These are phyloP conservation scores for Acrocalymma vagum DNA, from an alignment of 2,329 filamentous ascomycete genomes.

Conservation along the genomic window DNA sequence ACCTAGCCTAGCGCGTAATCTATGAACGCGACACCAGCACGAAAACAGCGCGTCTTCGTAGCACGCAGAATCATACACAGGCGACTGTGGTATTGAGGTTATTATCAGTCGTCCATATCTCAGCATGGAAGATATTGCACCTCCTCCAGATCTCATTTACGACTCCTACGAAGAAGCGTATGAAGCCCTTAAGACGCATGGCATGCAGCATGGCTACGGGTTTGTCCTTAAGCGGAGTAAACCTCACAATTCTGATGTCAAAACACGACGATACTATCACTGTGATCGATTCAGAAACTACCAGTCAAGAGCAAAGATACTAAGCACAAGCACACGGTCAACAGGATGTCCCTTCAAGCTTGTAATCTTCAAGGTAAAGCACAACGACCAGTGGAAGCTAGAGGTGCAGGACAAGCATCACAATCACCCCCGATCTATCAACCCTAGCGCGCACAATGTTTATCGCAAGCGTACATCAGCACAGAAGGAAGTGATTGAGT, in stretches of 20 bases:
- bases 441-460: conserved; percentile 17
- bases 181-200: conserved; percentile 18
- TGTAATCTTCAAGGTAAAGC: conserved; percentile 17
- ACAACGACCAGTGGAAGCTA: conserved; percentile 13
- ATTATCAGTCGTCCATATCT: conserved; percentile 2
- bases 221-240: conserved; percentile 20
- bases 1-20: conserved; percentile 16
- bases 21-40: conserved; percentile 13
- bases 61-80: too few species aligned
- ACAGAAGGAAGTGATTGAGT: conserved; percentile 19
- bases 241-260: conserved; percentile 17
- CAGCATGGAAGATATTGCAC: conserved; percentile 15
- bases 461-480: conserved; percentile 14
- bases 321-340: conserved; percentile 16
- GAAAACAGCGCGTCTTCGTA: conserved; percentile 10
- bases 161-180: conserved; percentile 22
- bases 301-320: conserved; percentile 10
- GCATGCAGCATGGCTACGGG: conserved; percentile 21
- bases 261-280: conserved; percentile 21
- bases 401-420: conserved; percentile 15
- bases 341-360: conserved; percentile 16
- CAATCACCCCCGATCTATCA: conserved; percentile 15
- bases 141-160: conserved; percentile 15
- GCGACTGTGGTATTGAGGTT: too few species aligned
- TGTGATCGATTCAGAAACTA: conserved; percentile 14